Evolutionary conservation across 1,284 basidiomycete genomes (phyloP), one percentile per base, ranked within the genome.

Genomic region (Rhodofomes roseus): DNA sequence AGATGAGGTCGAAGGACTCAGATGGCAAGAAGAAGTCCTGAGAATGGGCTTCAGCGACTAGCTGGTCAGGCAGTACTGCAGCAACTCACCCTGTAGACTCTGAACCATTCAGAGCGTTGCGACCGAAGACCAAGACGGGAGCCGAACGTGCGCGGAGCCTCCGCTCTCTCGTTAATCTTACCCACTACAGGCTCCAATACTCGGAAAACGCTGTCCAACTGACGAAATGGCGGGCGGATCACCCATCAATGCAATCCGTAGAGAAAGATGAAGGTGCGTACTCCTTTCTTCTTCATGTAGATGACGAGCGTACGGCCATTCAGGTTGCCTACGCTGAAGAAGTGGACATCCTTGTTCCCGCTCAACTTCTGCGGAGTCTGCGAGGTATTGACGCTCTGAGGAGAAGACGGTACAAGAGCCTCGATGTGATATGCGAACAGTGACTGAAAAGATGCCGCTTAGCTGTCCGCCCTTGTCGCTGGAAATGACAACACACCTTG

Each of bases 211-310:
- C 93, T 95, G 66, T 97, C 93, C 60, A 90, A 76, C 84, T 87
- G 62, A 34, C 11, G 16, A 16, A 16, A n/a, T n/a, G n/a, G n/a
- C n/a, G 25, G 46, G 39, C 29, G 8, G 11, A 43, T 46, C 6
- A 11, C 23, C n/a, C 4, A 16, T 1, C 11, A 27, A 12, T 11
- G 9, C 1, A 20, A 29, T n/a, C 9, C 39, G 16, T 34, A 27
- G 2, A 20, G 37, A 20, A 43, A 2, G 23, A 36, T 8, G 7
- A 34, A 11, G 31, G 16, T n/a, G 64, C 85, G 67, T 75, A 95
- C 93, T 60, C 94, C 93, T 77, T 91, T 95, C 77, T 91, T 93
- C 81, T 95, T 96, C 88, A 96, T 96, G 74, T 95, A 98, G 57
- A 97, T 89, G 8, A 99, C 90, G 22, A 97, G 78, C 0, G 95